Evolutionary conservation across 352 stramenopile genomes (phyloP), one percentile per base, ranked within the genome.

Genomic region (Phytopythium litorale): DNA sequence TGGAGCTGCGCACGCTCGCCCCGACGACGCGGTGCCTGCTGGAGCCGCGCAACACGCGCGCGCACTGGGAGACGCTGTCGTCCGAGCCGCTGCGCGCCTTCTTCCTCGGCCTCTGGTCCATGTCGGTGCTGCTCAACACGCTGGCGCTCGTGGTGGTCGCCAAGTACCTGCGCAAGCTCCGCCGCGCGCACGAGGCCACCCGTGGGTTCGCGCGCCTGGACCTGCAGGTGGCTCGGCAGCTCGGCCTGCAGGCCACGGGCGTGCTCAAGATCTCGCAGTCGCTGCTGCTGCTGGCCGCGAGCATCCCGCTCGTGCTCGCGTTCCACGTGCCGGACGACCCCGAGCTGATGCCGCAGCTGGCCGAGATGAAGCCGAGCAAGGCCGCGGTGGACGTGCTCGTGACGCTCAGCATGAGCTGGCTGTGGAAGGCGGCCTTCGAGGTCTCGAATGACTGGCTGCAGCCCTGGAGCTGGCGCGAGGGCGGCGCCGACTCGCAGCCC

Each of bases 351-450:
- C 72, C 71, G 1, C 4, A 40, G 2, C 72, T 54, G 19, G 54
- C 68, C 9, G 45, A 56, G 19, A n/a, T 52, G 13, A 70, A 71
- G 18, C 57, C 68, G 1, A 40, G 50, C 9, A 73, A 73, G 53
- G 5, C 37, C 0, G 30, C 53, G 7, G 58, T 68, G 3, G 75
- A 81, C n/a, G 30, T 81, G 8, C 66, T 75, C 6, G 75, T 84
- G 35, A 75, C 68, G 50, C 54, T 84, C 15, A 78, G 72, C 4
- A 84, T 84, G 75, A 84, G 65, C 59, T 84, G 75, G 75, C 70
- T 84, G 28, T 46, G 79, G 37, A 84, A 84, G 37, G 52, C 78
- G 4, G 72, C 67, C 32, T 84, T 81, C 40, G 75, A 84, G 46
- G 48, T 79, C 33, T 72, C 63, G 60, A 84, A 77, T 53, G 65